Percentiles rank a stretch among this genome's conserved stretches.
These are phyloP conservation scores for Biscogniauxia mediterranea DNA, from an alignment of 2,329 filamentous ascomycete species.

Conservation along the genomic window DNA sequence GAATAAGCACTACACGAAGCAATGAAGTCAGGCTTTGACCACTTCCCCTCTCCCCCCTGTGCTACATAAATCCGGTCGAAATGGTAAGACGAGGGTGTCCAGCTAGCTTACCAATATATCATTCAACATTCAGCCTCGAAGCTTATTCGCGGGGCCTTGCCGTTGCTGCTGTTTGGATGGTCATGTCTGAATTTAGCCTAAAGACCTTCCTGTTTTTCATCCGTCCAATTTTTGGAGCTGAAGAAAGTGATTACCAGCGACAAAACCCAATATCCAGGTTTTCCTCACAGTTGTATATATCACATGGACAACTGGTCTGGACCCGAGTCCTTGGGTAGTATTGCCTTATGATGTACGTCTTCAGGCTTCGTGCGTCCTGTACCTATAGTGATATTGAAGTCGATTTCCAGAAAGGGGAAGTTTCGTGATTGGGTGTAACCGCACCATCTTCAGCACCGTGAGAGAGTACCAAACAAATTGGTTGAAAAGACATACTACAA, in stretches of 20 bases:
- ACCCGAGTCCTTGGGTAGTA: neutral
- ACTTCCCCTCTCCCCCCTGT: too few species aligned
- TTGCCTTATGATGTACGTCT: neutral
- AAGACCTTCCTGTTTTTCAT: conserved; percentile 8
- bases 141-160: conserved; percentile 12
- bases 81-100: neutral
- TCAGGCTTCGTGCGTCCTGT: neutral
- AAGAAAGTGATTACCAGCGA: conserved; percentile 1
- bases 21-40: too few species aligned
- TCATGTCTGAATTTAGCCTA: conserved; percentile 20
- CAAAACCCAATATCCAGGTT: neutral
- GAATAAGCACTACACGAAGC: too few species aligned
- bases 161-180: conserved; percentile 3
- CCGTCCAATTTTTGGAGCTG: neutral
- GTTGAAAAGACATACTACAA: too few species aligned
- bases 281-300: neutral
- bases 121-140: conserved; percentile 12
- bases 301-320: neutral
- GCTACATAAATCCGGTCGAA: too few species aligned
- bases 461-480: too few species aligned
- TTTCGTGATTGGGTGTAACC: neutral
- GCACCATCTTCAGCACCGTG: neutral
- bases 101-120: conserved; percentile 15
- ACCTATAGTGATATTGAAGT: neutral
- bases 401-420: neutral